Base-by-base conservation (phyloP, 352 stramenopile genomes). In the Phytophthora aleatoria region DNA sequence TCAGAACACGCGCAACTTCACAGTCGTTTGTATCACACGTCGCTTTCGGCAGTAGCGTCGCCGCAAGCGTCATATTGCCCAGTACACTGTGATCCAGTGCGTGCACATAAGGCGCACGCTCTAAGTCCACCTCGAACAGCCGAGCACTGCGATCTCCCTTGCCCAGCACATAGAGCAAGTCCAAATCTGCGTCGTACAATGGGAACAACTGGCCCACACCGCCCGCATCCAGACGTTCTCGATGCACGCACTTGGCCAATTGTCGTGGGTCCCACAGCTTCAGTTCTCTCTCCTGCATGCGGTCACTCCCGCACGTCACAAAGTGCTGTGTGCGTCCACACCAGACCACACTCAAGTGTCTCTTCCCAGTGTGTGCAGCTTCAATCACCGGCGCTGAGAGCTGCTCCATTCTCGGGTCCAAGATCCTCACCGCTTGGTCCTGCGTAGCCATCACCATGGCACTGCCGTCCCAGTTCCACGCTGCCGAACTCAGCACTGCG, bases 181-280 rank as follows among this genome's bases (percentile, higher is more conserved):
- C 67, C 16, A 87, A 57, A 51, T 95, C 87, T 8, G 63, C 56
- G 47, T 95, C 87, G 38, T 86, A 90, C 16, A 90, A 57, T n/a
- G 83, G 87, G 35, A 88, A 79, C 27, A 94, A 69, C 49, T 81
- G 63, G 0, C 87, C 87, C 39, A 88, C 83, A 43, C 78, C 75
- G n/a, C 76, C 72, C 33, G 87, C 81, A 56, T 77, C 73, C 12
- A 95, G 64, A 0, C 85, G 81, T 63, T 92, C 84, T 10, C 85
- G 76, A 50, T 82, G 74, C 44, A 92, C 49, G 7, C 77, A 70
- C 35, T 77, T 81, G 16, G 60, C 36, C 7, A 89, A 51, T 36
- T 83, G 71, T n/a, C 85, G 77, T 26, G 71, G 60, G 16, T 95
- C 87, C 87, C 84, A 95, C 5, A 95, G 63, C 64, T 91, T 91